These are phyloP conservation scores for Linum usitatissimum DNA, from an alignment of 345 rosid species.

Conservation along the genomic window DNA sequence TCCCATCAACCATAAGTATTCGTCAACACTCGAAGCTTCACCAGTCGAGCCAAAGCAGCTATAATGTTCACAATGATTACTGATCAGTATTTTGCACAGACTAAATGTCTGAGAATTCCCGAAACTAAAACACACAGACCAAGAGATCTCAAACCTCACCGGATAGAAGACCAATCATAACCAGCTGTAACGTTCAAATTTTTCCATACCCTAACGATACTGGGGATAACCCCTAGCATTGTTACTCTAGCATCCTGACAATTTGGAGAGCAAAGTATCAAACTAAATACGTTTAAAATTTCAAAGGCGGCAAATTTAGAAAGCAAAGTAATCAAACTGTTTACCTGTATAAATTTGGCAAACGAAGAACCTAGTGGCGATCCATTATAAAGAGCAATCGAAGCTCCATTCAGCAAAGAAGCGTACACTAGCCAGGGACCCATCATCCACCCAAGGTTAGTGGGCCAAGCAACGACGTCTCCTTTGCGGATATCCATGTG, in stretches of 20 bases:
- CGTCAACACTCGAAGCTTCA: slow-evolving; percentile 92
- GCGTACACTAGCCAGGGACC: slow-evolving; percentile 99
- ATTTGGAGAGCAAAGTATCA: slow-evolving; percentile 6
- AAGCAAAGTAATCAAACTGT: not conserved
- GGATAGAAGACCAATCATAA: slow-evolving; percentile 89
- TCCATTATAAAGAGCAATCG: slow-evolving; percentile 84
- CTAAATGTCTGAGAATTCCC: too few species aligned
- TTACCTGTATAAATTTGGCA: slow-evolving; percentile 93
- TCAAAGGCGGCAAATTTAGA: too few species aligned
- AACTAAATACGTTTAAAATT: not conserved
- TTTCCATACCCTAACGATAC: slow-evolving; percentile 89
- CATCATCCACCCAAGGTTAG: slow-evolving; percentile 99
- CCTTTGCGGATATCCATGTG: slow-evolving; percentile 77
- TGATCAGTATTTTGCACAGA: slow-evolving; percentile 5
- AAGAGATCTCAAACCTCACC: slow-evolving; percentile 37
- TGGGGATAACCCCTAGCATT: slow-evolving; percentile 94
- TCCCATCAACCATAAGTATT: slow-evolving; percentile 93
- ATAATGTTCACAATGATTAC: slow-evolving; percentile 20
- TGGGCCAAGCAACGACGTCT: slow-evolving; percentile 87
- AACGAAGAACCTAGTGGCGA: slow-evolving; percentile 79
- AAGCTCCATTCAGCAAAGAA: slow-evolving; percentile 76
- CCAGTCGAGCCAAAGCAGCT: slow-evolving; percentile 97
- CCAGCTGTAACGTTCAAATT: slow-evolving; percentile 53
- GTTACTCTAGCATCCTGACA: slow-evolving; percentile 82
- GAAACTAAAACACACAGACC: not conserved